Base-by-base conservation (phyloP, 495 filamentous ascomycete genomes). In the Neurospora intermedia region DNA sequence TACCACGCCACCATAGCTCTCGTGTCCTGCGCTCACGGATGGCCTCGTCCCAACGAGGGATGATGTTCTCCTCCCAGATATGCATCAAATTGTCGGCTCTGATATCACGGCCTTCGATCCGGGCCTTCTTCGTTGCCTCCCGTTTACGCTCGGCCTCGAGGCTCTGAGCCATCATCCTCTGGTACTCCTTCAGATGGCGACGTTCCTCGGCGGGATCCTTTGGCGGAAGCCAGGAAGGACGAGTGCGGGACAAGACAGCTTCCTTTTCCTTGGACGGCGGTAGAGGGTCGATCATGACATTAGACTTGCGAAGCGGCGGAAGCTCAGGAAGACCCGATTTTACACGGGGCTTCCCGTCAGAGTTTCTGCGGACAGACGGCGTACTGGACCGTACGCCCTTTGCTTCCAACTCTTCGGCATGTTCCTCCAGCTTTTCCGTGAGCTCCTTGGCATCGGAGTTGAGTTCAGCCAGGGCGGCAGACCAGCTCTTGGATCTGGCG, bases 201-300 rank as follows among this genome's bases (percentile, higher is more conserved):
- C 89, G 94, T 81, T 99, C 96, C 80, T 99, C 96, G 69, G 91
- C 93, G 38, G 92, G 94, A 74, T 93, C 90, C 82, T 99, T 98
- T 0, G 96, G 96, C 8, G 96, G 96, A 18, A 99, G 85, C 96
- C 96, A 99, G 46, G 92, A 95, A 0, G 96, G 96, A 39, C 96
- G 88, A 15, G 96, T 99, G 54, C 96, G 87, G 27, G 93, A 94
- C 23, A 99, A 83, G 7, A 97, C 92, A 48, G 92, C 93, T 76
- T 97, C 94, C 82, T 99, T 99, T 84, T 99, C 96, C 82, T 94
- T 96, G 76, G 94, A 97, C 43, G 97, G 91, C 2, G 95, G 96
- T 72, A 99, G 82, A 9, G 96, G 96, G 80, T 99, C 96, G 73
- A 98, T 96, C 92, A 98, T 95, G 69, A 96, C 90, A 78, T 97